Conservation (phyloP, 345 rosid genomes). For the Excoecaria cochinchinensis region DNA sequence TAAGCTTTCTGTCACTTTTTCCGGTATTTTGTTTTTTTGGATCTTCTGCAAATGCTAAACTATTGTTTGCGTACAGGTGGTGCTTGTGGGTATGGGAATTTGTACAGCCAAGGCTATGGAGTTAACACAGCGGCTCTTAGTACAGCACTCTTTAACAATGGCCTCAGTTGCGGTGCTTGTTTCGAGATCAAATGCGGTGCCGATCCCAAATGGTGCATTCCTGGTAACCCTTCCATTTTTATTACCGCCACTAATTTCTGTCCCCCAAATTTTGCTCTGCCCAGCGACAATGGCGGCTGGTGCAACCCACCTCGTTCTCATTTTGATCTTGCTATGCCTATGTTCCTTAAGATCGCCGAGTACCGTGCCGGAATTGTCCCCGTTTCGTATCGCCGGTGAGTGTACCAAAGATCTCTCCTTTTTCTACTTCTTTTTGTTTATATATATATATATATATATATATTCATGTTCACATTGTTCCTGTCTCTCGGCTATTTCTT, state of each 20-base stretch:
- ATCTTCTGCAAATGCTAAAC: no score
- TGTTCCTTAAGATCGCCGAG: conserved; percentile 91
- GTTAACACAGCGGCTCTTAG: conserved; percentile 94
- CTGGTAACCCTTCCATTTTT: conserved; percentile 73
- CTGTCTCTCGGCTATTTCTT: neutral
- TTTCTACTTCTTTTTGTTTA: neutral
- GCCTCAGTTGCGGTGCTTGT: conserved; percentile 90
- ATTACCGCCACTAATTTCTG: conserved; percentile 93
- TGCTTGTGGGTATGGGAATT: conserved; percentile 94
- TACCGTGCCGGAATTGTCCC: conserved; percentile 98
- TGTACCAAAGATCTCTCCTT: neutral
- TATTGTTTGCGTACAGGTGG: conserved; percentile 49
- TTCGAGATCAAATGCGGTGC: conserved; percentile 76
- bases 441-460: no score
- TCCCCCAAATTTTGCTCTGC: conserved; percentile 84
- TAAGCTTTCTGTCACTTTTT: neutral
- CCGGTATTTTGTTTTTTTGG: no score
- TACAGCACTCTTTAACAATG: conserved; percentile 89
- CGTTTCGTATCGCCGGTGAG: conserved; percentile 72
- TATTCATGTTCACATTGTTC: neutral
- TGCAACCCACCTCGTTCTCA: conserved; percentile 99
- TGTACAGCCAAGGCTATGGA: conserved; percentile 95
- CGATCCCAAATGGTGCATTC: conserved; percentile 82
- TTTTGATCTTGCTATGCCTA: conserved; percentile 97
- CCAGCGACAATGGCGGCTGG: conserved; percentile 97